These are phyloP conservation scores for Monilinia polystroma DNA, from an alignment of 2,329 filamentous ascomycete species.

Conservation along the genomic window DNA sequence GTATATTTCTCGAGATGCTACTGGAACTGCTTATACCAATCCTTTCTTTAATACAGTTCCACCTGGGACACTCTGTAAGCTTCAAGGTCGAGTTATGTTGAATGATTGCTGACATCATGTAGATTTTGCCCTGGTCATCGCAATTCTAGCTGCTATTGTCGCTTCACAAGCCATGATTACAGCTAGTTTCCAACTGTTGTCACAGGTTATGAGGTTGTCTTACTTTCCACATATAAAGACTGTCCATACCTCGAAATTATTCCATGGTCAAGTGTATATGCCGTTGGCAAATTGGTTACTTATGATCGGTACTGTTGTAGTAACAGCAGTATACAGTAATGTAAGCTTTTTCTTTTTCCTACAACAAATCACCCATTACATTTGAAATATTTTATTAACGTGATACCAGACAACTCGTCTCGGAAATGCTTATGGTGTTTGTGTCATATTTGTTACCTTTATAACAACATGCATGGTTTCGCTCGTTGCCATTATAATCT, in stretches of 20 bases:
- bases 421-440: slow-evolving; percentile 75
- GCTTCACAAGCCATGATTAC: slow-evolving; percentile 80
- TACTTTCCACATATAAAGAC: slow-evolving; percentile 77
- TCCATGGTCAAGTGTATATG: slow-evolving; percentile 75
- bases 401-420: slow-evolving; percentile 58
- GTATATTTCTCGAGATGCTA: slow-evolving; percentile 59
- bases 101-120: neutral
- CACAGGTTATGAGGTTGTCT: slow-evolving; percentile 65
- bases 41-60: slow-evolving; percentile 73
- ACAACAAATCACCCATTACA: neutral
- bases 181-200: slow-evolving; percentile 65
- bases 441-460: slow-evolving; percentile 77
- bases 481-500: slow-evolving; percentile 69
- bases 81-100: neutral
- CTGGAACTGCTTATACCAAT: slow-evolving; percentile 62
- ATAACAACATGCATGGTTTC: slow-evolving; percentile 74
- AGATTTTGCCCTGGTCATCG: slow-evolving; percentile 64
- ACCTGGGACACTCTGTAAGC: slow-evolving; percentile 58
- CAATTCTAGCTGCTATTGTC: slow-evolving; percentile 69
- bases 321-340: slow-evolving; percentile 72
- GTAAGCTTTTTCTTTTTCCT: slow-evolving; percentile 41
- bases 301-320: slow-evolving; percentile 72
- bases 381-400: slow-evolving; percentile 10
- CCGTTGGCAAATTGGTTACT: slow-evolving; percentile 75
- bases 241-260: slow-evolving; percentile 66